Evolutionary conservation across 441 rosid genomes (phyloP), one percentile per base, ranked within the genome.

Genomic region (Eruca vesicaria): DNA sequence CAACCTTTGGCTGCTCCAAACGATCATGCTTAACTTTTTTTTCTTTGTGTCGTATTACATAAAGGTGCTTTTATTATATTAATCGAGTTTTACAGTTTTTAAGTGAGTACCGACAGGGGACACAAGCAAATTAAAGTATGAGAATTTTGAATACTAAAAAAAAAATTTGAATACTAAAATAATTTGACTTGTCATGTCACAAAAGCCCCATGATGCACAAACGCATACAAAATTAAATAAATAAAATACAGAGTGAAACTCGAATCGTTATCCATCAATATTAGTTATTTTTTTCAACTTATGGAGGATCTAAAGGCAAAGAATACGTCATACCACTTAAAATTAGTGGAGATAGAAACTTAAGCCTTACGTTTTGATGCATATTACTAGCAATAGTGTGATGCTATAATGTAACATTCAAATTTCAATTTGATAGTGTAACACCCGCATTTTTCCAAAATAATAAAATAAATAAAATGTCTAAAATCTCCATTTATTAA

Each of bases 331-430:
- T 71, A 78, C 69, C 81, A 43, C 81, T 78, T 79, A 73, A 82
- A 88, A 84, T 75, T 77, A 81, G 79, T 80, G 89, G 86, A 85
- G 73, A 75, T 75, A 29, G 77, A 85, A 82, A 84, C 87, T 69
- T 77, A 67, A 82, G 73, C 68, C 64, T 82, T 82, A 75, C 76
- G 71, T 66, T 81, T 81, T 69, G 23, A 18, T 71, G 10, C 79
- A 72, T 81, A 68, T 63, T 52, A 52, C 55, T 70, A 76, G 28
- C 81, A 57, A 38, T 62, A 71, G 52, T 65, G 35, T 33, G 56
- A 9, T 50, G 56, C 12, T 50, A 18, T 18, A 50, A 50, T 50
- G 56, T 50, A 50, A 38, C 16, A 16, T 48, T 16, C 23, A 50
- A 38, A 45, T 45, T 45, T 45, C 53, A 45, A 15, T 35, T 50